Evolutionary conservation across 2,329 filamentous ascomycete genomes (phyloP).

Genomic region (Nemania sp.): DNA sequence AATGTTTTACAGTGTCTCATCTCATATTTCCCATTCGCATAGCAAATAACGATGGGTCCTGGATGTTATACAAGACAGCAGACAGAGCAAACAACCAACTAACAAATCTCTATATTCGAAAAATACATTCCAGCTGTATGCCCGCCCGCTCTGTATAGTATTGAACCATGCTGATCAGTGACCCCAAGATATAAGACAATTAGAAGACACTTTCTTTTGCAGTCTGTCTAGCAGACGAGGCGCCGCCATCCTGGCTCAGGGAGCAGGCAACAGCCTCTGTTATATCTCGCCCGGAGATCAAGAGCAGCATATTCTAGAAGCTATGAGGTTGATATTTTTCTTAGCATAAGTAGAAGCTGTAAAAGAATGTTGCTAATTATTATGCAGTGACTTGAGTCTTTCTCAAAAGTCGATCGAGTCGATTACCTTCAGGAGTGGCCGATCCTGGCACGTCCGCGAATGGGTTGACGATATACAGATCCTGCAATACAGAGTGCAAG

Average conservation of each 20-base stretch:
- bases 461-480: slow-evolving; percentile 23
- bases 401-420: slow-evolving; percentile 23
- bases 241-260: slow-evolving; percentile 15
- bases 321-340: slow-evolving; percentile 9
- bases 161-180: not conserved
- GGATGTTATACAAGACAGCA: slow-evolving; percentile 18
- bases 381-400: slow-evolving; percentile 21
- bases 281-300: slow-evolving; percentile 19
- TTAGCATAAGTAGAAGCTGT: not conserved
- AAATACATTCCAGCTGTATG: slow-evolving; percentile 18
- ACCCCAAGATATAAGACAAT: slow-evolving; percentile 9
- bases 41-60: slow-evolving; percentile 16
- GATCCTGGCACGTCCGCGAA: slow-evolving; percentile 18
- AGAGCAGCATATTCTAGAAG: slow-evolving; percentile 22
- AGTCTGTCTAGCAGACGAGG: slow-evolving; percentile 15
- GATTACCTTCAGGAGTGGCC: slow-evolving; percentile 15
- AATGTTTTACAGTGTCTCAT: slow-evolving; percentile 21
- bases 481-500: slow-evolving; percentile 18
- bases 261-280: slow-evolving; percentile 20
- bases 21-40: slow-evolving; percentile 23
- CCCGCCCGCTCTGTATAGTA: not conserved
- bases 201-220: slow-evolving; percentile 23
- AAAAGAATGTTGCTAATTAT: not conserved
- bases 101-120: slow-evolving; percentile 20
- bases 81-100: slow-evolving; percentile 23